Conservation (phyloP, 169 alveolate species). For the Cryptosporidium ryanae region DNA sequence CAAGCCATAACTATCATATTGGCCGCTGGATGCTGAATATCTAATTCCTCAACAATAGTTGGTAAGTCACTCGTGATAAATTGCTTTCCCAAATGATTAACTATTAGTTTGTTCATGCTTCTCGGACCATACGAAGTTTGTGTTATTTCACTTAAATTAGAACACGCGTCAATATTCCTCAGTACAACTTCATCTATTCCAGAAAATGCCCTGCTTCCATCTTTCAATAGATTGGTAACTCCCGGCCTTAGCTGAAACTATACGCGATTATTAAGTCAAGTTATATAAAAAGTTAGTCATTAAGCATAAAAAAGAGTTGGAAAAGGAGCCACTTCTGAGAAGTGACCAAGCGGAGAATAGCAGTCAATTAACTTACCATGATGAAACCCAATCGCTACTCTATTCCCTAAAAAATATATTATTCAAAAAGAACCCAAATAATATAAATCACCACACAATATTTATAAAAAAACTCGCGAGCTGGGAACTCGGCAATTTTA, state of each 20-base stretch:
- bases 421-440: too few species aligned
- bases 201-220: slow-evolving; percentile 92
- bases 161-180: slow-evolving; percentile 95
- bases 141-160: slow-evolving; percentile 91
- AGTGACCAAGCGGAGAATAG: too few species aligned
- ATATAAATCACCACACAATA: slow-evolving; percentile 45
- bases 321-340: too few species aligned
- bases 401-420: too few species aligned
- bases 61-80: slow-evolving; percentile 97
- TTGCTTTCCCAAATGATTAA: slow-evolving; percentile 96
- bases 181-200: slow-evolving; percentile 93
- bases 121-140: slow-evolving; percentile 97
- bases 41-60: slow-evolving; percentile 96
- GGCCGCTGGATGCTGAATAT: slow-evolving; percentile 99
- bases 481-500: background rate
- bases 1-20: slow-evolving; percentile 97
- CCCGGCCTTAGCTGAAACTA: slow-evolving; percentile 77
- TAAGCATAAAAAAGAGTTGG: too few species aligned
- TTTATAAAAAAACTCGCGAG: slow-evolving; percentile 5
- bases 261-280: background rate
- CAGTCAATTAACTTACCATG: too few species aligned
- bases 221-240: slow-evolving; percentile 79
- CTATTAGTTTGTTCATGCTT: slow-evolving; percentile 97
- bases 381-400: too few species aligned
- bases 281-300: too few species aligned